Base-by-base conservation (phyloP, 768 basidiomycete genomes). In the Chalciporus piperatus region DNA sequence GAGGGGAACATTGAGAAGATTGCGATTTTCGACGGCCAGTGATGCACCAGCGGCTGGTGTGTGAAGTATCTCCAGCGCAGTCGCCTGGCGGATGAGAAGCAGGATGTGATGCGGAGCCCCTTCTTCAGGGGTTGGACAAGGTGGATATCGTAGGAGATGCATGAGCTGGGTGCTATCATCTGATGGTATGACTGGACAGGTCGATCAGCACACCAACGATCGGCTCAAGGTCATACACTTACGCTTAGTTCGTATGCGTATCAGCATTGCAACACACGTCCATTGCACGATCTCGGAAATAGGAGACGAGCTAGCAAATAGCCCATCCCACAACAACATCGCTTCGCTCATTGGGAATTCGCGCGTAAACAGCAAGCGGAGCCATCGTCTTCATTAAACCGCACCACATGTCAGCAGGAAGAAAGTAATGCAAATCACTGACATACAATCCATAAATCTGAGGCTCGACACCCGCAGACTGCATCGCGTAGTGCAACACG, bases 381-480 rank as follows among this genome's bases (percentile, higher is more conserved):
- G 74, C 94, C 95, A 98, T 27, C 97, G 94, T 52, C 92, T 95
- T 27, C 27, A 27, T 27, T 27, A 7, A 27, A 27, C 27, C 27
- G 9, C 12, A 53, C 17, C 47, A 17, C 38, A 61, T 13, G 42
- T 64, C 41, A 64, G 58, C 22, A 25, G 12, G 45, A 49, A 45
- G 41, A 44, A 57, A 50, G 35, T 13, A 38, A 27, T 41, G 50
- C 11, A 38, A 50, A 54, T 50, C 20, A 52, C 28, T 11, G 47
- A 72, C 90, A 68, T 70, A 94, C 89, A 98, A 94, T 50, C 92
- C 93, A 72, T 93, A 99, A 17, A 98, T 89, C 66, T 98, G 97
- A 5, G 95, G 94, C 68, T 99, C 97, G 38, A 98, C 85, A 6
- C 89, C 89, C 35, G 84, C 79, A 32, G 77, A 78, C 58, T 91